A percentile compares a stretch with the other conserved stretches of the same genome.
Evolutionary conservation across 2,329 filamentous ascomycete species (phyloP).

Genomic region (Pestalotiopsis sp.): DNA sequence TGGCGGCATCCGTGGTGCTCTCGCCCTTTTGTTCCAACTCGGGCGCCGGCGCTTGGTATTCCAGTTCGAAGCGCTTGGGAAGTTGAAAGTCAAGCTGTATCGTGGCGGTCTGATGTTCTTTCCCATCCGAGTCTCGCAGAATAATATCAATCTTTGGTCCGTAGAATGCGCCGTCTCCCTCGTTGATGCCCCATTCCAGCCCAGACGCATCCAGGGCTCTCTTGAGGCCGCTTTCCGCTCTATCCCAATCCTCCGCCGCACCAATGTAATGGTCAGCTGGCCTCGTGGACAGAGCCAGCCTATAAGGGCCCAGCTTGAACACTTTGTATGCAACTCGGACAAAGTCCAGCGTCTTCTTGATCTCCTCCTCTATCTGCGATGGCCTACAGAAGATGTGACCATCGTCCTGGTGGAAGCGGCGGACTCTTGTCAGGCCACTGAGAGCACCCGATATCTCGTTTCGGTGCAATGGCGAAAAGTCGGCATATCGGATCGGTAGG

Average conservation of each 20-base stretch:
- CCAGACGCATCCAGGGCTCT: constrained; percentile 65
- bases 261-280: constrained; percentile 80
- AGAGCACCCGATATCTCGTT: constrained; percentile 95
- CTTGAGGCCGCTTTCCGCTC: constrained; percentile 69
- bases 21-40: constrained; percentile 59
- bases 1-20: constrained; percentile 48
- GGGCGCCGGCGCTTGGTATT: constrained; percentile 72
- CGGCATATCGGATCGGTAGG: constrained; percentile 87
- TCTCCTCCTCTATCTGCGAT: constrained; percentile 64
- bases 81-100: constrained; percentile 91
- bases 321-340: constrained; percentile 55
- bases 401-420: constrained; percentile 95
- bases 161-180: constrained; percentile 87
- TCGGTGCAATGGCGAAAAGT: constrained; percentile 93
- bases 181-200: constrained; percentile 72
- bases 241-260: constrained; percentile 65
- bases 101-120: constrained; percentile 86
- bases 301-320: constrained; percentile 74
- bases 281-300: constrained; percentile 77
- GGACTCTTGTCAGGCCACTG: constrained; percentile 86
- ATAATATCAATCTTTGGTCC: constrained; percentile 92
- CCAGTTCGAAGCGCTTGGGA: constrained; percentile 77
- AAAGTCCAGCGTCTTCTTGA: constrained; percentile 34
- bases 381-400: constrained; percentile 90
- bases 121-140: constrained; percentile 76